phyloP scores from a whole-genome alignment of 768 basidiomycete species.

The Leccinum barrowsii region DNA sequence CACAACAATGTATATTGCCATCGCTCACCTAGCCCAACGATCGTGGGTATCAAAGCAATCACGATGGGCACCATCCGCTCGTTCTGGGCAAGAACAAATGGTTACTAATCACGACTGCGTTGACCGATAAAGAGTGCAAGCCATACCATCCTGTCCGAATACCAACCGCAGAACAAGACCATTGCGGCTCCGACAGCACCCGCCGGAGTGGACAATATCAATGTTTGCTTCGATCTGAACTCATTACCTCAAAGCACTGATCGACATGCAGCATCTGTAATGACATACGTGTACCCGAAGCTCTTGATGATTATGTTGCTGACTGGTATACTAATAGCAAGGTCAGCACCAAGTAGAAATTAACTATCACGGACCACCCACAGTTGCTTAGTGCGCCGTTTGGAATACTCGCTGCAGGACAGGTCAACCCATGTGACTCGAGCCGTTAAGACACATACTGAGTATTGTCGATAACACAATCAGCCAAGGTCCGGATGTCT shows the following conservation, averaged over 20 bases:
- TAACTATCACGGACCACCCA: conserved; percentile 27
- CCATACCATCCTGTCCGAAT: conserved; percentile 58
- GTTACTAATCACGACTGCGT: neutral
- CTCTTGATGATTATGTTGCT: conserved; percentile 60
- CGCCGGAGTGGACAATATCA: conserved; percentile 56
- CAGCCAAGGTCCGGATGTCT: conserved; percentile 58
- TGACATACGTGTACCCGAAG: conserved; percentile 59
- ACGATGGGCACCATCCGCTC: conserved; percentile 63
- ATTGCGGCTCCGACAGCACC: conserved; percentile 49
- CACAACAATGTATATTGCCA: neutral
- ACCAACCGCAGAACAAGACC: conserved; percentile 56
- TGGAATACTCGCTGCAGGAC: conserved; percentile 53
- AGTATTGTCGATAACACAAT: conserved; percentile 56
- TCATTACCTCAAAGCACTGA: neutral
- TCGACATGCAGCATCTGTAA: neutral
- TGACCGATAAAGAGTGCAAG: neutral
- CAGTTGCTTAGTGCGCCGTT: conserved; percentile 64
- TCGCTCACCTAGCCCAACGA: conserved; percentile 48
- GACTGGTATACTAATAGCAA: conserved; percentile 32
- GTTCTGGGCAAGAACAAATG: conserved; percentile 31
- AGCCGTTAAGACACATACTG: conserved; percentile 36
- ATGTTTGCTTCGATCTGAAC: conserved; percentile 53
- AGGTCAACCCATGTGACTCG: neutral
- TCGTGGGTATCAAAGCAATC: conserved; percentile 54
- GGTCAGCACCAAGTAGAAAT: neutral